phyloP scores from a whole-genome alignment of 257 asterid genomes.

The Oldenlandia corymbosa region DNA sequence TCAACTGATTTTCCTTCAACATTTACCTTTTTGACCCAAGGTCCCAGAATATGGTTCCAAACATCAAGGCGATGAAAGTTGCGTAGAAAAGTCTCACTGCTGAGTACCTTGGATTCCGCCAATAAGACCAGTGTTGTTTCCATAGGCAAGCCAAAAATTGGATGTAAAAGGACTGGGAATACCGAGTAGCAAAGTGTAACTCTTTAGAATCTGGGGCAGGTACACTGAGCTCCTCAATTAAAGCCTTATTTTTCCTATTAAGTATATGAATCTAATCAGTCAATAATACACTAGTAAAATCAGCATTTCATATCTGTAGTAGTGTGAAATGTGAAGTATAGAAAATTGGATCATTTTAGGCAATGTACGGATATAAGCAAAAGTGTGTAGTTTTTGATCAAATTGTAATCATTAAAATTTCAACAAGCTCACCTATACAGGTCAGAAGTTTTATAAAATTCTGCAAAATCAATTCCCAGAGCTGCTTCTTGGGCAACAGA shows the following conservation, averaged over 20 bases:
- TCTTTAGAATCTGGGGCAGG: constrained; percentile 53
- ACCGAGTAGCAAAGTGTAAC: constrained; percentile 58
- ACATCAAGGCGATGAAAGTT: constrained; percentile 60
- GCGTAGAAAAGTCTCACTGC: constrained; percentile 85
- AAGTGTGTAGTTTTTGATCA: too few species aligned
- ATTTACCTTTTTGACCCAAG: constrained; percentile 73
- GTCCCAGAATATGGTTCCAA: constrained; percentile 85
- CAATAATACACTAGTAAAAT: not conserved
- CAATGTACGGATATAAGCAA: too few species aligned
- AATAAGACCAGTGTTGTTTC: constrained; percentile 82
- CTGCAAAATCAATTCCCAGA: constrained; percentile 61
- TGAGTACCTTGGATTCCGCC: constrained; percentile 85
- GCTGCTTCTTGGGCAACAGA: constrained; percentile 58
- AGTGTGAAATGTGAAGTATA: too few species aligned
- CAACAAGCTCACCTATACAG: constrained; percentile 38
- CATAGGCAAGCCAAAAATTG: constrained; percentile 83
- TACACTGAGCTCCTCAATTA: constrained; percentile 55
- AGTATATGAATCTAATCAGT: too few species aligned
- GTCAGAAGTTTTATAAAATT: constrained; percentile 50
- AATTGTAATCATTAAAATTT: too few species aligned
- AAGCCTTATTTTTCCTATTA: constrained; percentile 64
- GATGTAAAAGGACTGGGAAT: constrained; percentile 51
- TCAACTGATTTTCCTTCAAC: not conserved
- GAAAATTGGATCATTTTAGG: too few species aligned
- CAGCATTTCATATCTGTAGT: too few species aligned